Base-by-base conservation (phyloP, 768 basidiomycete genomes). In the Lactifluus echinatus region DNA sequence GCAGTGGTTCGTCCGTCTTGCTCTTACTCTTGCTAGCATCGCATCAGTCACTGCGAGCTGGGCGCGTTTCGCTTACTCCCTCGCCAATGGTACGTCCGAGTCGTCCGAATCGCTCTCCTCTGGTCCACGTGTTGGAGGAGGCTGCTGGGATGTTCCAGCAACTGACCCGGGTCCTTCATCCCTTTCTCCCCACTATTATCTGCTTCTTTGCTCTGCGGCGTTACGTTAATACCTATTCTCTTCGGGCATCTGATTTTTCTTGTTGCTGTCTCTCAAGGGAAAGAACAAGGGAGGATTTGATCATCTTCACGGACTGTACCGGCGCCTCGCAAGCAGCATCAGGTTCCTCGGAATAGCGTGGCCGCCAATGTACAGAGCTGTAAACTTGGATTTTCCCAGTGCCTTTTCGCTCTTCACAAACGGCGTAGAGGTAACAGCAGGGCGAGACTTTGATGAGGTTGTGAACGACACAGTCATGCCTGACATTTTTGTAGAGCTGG, bases 51-150 rank as follows among this genome's bases (percentile, higher is more conserved):
- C 10, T 24, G 29, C 28, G 8, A 21, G 28, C 2, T 24, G 0
- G 33, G 8, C 21, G 33, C 17, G 36, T 47, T 47, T 42, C n/a
- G n/a, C 39, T 7, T 7, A n/a, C 31, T 47, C 53, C 50, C 40
- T 40, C 5, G 57, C 39, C 24, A 58, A 10, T 23, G 57, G 57
- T n/a, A 42, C 31, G 45, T 48, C 45, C 26, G 45, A 48, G 17
- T 33, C 50, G 11, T 51, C 54, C 0, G 28, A 24, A 3, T 40
- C 37, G 21, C 45, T 40, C 14, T 28, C 45, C 12, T 47, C 45
- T 36, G 23, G 19, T 8, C 48, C 45, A 10, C 21, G 8, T 8
- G 6, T 17, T n/a, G n/a, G 26, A 37, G 28, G 39, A 40, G n/a
- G 39, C 10, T 8, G n/a, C 39, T 14, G 34, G 10, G 34, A 12